Conservation (phyloP, 129 eudicot species). For the Escallonia herrerae region DNA sequence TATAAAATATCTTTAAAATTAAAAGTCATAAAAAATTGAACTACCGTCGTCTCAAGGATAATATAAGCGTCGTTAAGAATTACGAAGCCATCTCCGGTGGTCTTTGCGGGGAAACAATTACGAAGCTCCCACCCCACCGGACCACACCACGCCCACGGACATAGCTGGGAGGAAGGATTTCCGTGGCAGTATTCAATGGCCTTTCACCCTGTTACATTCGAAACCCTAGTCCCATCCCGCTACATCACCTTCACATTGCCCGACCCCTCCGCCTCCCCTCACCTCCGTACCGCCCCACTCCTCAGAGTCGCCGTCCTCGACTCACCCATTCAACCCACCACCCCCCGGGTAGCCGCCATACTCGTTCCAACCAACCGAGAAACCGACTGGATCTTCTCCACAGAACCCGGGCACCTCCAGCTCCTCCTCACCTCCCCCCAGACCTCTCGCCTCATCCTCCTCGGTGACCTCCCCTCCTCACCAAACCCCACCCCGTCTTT, state of each 20-base stretch:
- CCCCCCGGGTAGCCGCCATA: constrained; percentile 53
- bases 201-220: constrained; percentile 27
- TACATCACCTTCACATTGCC: constrained; percentile 79
- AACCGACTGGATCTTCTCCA: constrained; percentile 80
- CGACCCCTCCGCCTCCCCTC: constrained; percentile 15
- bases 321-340: constrained; percentile 38
- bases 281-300: constrained; percentile 22
- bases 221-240: constrained; percentile 66
- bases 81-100: too few relatives aligned
- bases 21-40: too few relatives aligned
- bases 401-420: constrained; percentile 70
- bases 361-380: constrained; percentile 66
- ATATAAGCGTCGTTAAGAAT: too few relatives aligned
- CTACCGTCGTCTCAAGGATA: too few relatives aligned
- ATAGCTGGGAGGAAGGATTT: too few relatives aligned
- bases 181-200: constrained; percentile 22
- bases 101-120: too few relatives aligned
- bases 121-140: too few relatives aligned
- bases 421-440: constrained; percentile 35
- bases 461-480: constrained; percentile 33
- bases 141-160: too few relatives aligned
- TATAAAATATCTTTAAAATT: too few relatives aligned
- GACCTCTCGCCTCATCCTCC: constrained; percentile 70
- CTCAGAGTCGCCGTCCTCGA: constrained; percentile 81
- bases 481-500: constrained; percentile 19